Base-by-base conservation (phyloP, 202 grass and related monocot genomes). In the Panicum virgatum region DNA sequence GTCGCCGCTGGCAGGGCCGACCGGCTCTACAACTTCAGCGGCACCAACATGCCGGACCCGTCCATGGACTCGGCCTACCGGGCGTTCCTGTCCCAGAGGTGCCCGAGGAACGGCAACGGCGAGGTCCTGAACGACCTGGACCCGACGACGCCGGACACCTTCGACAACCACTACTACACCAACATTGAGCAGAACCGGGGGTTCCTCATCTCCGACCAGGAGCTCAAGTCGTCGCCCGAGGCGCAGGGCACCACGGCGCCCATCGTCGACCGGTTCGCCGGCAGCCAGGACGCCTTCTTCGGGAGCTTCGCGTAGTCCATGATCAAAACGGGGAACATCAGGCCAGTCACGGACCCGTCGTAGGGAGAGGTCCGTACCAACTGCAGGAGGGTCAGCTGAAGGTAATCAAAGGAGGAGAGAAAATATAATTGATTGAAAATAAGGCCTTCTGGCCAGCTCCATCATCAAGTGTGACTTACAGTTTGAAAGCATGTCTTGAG, bases 261-360 rank as follows among this genome's bases (percentile, higher is more conserved):
- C 0, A 52, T 85, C n/a, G 87, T 92, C 27, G 61, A 73, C 46
- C 32, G 32, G 51, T 94, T 86, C 1, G 92, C 89, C 0, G 3
- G 15, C 39, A 92, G 82, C 79, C 92, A 92, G 65, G 72, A 34
- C 0, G 86, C 82, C 23, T 94, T 92, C 85, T 94, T 94, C 62
- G 1, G 0, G 7, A 80, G 27, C 15, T 94, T 94, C 23, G 72
- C 68, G 0, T 52, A 75, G 48, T 84, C 89, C 3, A 94, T 94
- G 89, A 92, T 94, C 79, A 85, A 88, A 36, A 94, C 92, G 89
- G 89, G 92, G 2, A 92, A 92, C 72, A 78, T 91, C 1, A 8
- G 0, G 15, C 83, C 83, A 0, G 12, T 91, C 3, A 94, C 86
- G 20, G 89, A 70, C 57, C 71, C 72, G 4, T 67, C 67, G 2